Conservation (phyloP, 805 yeast genomes). For the Teunomyces panamensis region DNA sequence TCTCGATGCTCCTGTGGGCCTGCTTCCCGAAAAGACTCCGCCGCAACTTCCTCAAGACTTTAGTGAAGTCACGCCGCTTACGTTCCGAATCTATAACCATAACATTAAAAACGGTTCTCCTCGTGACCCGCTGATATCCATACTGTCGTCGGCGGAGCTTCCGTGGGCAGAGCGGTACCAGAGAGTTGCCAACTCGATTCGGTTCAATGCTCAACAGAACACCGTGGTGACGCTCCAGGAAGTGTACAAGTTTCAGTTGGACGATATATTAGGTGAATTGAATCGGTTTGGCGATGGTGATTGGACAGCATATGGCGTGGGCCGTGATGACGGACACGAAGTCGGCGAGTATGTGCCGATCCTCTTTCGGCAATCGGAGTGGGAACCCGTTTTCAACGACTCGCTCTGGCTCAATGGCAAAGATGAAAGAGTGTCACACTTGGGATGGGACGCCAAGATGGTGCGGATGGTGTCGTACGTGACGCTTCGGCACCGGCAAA, state of each 20-base stretch:
- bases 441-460: slow-evolving; percentile 21
- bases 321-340: slow-evolving; percentile 14
- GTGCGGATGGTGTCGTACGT: slow-evolving; percentile 16
- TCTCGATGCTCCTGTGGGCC: neutral
- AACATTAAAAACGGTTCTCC: slow-evolving; percentile 30
- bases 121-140: slow-evolving; percentile 5
- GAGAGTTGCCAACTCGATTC: slow-evolving; percentile 13
- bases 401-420: slow-evolving; percentile 17
- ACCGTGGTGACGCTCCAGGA: slow-evolving; percentile 17
- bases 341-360: slow-evolving; percentile 19
- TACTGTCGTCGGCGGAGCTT: slow-evolving; percentile 21
- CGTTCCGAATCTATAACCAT: slow-evolving; percentile 35
- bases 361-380: slow-evolving; percentile 11
- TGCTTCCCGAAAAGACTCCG: neutral
- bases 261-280: slow-evolving; percentile 13
- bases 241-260: slow-evolving; percentile 14
- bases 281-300: slow-evolving; percentile 10
- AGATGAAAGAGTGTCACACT: slow-evolving; percentile 4
- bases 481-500: slow-evolving; percentile 11
- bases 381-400: slow-evolving; percentile 14
- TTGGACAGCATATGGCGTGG: slow-evolving; percentile 16
- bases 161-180: slow-evolving; percentile 23
- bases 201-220: slow-evolving; percentile 18
- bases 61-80: slow-evolving; percentile 11
- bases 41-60: slow-evolving; percentile 15